Percentiles rank a stretch among this genome's conserved stretches.
These are phyloP conservation scores for Vickermania spadyakhi DNA, from an alignment of 208 protist genomes.

Conservation along the genomic window DNA sequence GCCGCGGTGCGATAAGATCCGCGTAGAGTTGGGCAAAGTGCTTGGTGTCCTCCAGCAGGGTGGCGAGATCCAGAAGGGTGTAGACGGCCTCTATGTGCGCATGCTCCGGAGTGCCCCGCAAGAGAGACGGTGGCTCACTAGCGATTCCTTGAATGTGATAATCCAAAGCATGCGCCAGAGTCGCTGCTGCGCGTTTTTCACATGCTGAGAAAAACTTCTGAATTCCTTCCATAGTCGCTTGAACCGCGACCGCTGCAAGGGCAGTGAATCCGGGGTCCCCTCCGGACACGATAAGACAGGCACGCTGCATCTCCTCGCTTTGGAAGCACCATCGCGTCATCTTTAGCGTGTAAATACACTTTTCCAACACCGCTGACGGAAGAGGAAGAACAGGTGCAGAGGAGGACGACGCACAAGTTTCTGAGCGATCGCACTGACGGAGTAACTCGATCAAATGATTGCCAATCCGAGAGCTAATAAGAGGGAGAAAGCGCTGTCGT, in stretches of 20 bases:
- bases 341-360: not conserved
- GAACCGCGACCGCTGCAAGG: not conserved
- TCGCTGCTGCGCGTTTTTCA: conserved; percentile 31
- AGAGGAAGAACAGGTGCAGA: not conserved
- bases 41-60: conserved; percentile 47
- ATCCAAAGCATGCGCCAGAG: conserved; percentile 48
- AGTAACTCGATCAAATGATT: not conserved
- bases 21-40: conserved; percentile 46
- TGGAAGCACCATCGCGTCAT: not conserved
- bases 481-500: not conserved
- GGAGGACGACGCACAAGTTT: not conserved
- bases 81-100: conserved; percentile 29
- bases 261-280: not conserved
- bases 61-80: conserved; percentile 59
- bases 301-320: not conserved
- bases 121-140: too few relatives aligned
- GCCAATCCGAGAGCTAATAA: not conserved
- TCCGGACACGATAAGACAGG: conserved; percentile 1
- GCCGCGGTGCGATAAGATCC: conserved; percentile 32
- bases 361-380: not conserved
- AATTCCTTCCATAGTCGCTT: conserved; percentile 8
- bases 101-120: not conserved
- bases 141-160: conserved; percentile 11
- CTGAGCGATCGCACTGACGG: not conserved
- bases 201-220: conserved; percentile 37